phyloP scores from a whole-genome alignment of 2,329 filamentous ascomycete species.

The Colletotrichum somersetense region DNA sequence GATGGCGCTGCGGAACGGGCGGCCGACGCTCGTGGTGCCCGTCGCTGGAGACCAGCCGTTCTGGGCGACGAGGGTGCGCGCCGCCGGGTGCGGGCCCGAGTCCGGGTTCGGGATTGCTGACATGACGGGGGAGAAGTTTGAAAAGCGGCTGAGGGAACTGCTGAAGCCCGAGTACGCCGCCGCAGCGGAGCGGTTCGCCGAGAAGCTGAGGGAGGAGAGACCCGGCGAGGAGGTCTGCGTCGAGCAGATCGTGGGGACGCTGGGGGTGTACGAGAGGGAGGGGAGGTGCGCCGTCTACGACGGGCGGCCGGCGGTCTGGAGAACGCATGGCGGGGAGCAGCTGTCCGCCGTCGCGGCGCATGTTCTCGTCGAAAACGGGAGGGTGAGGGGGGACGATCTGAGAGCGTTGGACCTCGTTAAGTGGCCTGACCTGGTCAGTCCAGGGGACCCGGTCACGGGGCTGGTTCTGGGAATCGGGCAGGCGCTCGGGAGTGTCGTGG shows the following conservation, averaged over 20 bases:
- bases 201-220: constrained; percentile 13
- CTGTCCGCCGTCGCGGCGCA: constrained; percentile 35
- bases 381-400: constrained; percentile 22
- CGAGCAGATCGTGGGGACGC: constrained; percentile 10
- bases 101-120: constrained; percentile 13
- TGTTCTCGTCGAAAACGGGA: constrained; percentile 21
- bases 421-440: constrained; percentile 37
- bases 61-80: constrained; percentile 25
- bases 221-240: constrained; percentile 30
- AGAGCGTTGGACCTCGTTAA: constrained; percentile 27
- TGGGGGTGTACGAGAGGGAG: constrained; percentile 24
- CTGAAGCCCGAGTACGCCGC: constrained; percentile 18
- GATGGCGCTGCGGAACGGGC: constrained; percentile 33
- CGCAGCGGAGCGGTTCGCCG: constrained; percentile 21
- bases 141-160: constrained; percentile 17
- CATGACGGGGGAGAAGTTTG: constrained; percentile 11
- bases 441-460: constrained; percentile 36
- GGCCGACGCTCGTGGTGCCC: constrained; percentile 34
- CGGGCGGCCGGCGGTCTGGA: constrained; percentile 31
- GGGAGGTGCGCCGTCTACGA: constrained; percentile 20
- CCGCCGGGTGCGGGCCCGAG: constrained; percentile 27
- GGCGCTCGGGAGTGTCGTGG: background rate
- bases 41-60: constrained; percentile 40
- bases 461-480: constrained; percentile 10
- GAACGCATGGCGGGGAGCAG: background rate